Evolutionary conservation across 345 rosid genomes (phyloP).

Genomic region (Syzygium oleosum): DNA sequence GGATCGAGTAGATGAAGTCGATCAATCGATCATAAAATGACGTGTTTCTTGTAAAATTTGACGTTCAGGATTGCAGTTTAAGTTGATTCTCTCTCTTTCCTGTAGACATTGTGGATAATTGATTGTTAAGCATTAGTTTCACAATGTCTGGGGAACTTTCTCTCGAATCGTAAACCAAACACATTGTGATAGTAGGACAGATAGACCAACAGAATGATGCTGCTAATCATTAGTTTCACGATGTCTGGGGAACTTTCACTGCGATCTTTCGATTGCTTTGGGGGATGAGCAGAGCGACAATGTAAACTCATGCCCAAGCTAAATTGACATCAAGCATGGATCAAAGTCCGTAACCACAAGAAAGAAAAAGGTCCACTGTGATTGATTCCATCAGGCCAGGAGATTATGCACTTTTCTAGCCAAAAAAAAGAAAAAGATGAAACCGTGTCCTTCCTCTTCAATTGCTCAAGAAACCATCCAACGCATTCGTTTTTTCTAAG

Average conservation of each 20-base stretch:
- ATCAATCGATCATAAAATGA: too few species aligned
- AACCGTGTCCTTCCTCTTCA: neutral
- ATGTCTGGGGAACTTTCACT: neutral
- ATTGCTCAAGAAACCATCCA: neutral
- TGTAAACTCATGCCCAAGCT: neutral
- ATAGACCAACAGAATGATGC: neutral
- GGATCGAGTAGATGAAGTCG: conserved; percentile 38
- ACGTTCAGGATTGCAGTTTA: too few species aligned
- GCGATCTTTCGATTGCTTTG: neutral
- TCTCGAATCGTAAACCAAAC: neutral
- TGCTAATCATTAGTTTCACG: neutral
- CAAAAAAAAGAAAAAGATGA: neutral
- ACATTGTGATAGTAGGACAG: neutral
- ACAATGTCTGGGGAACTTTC: neutral
- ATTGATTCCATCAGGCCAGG: neutral
- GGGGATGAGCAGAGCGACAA: neutral
- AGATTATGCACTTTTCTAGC: neutral
- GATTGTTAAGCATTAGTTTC: neutral
- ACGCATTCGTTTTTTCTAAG: neutral
- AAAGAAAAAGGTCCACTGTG: fast-evolving
- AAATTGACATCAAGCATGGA: neutral
- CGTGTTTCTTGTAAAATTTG: too few species aligned
- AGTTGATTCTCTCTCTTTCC: neutral
- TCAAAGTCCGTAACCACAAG: neutral
- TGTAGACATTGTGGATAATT: neutral